Conservation (phyloP, 2,329 filamentous ascomycete species). For the Colletotrichum paranaense region DNA sequence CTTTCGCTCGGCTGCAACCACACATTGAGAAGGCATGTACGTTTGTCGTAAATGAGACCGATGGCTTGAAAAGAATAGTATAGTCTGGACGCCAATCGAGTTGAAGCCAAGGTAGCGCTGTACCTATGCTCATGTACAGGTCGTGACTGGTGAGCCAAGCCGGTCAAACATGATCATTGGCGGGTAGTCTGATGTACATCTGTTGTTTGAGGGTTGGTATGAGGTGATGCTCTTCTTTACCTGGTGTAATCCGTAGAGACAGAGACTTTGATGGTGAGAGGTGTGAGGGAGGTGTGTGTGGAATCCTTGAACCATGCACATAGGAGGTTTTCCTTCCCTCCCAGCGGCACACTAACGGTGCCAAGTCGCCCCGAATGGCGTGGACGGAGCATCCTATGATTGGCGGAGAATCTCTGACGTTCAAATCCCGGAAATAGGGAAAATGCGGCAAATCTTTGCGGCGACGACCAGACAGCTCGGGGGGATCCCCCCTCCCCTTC, state of each 20-base stretch:
- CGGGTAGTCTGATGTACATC: not conserved
- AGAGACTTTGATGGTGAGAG: not conserved
- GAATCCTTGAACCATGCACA: slow-evolving; percentile 9
- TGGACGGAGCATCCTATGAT: slow-evolving; percentile 8
- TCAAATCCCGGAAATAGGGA: slow-evolving; percentile 36
- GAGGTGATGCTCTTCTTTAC: not conserved
- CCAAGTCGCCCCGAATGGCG: slow-evolving; percentile 21
- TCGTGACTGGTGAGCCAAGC: slow-evolving; percentile 8
- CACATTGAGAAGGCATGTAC: not conserved
- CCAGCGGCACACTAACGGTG: slow-evolving; percentile 28
- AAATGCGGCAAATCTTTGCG: slow-evolving; percentile 34
- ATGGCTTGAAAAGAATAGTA: not conserved
- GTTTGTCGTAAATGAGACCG: slow-evolving; percentile 6
- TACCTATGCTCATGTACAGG: not conserved
- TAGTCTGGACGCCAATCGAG: not conserved
- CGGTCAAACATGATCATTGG: slow-evolving; percentile 6
- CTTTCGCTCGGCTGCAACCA: slow-evolving; percentile 9
- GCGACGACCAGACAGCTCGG: slow-evolving; percentile 13
- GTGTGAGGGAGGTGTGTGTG: not conserved
- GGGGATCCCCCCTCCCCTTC: not conserved
- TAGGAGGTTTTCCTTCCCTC: slow-evolving; percentile 22
- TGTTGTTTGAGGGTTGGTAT: not conserved
- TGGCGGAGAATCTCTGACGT: slow-evolving; percentile 34
- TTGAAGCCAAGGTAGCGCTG: not conserved
- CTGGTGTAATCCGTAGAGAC: too few species aligned